Percentiles rank a stretch among this genome's conserved stretches.
Evolutionary conservation across 2,329 filamentous ascomycete genomes (phyloP).

Genomic region (Dactylellina drechsleri): DNA sequence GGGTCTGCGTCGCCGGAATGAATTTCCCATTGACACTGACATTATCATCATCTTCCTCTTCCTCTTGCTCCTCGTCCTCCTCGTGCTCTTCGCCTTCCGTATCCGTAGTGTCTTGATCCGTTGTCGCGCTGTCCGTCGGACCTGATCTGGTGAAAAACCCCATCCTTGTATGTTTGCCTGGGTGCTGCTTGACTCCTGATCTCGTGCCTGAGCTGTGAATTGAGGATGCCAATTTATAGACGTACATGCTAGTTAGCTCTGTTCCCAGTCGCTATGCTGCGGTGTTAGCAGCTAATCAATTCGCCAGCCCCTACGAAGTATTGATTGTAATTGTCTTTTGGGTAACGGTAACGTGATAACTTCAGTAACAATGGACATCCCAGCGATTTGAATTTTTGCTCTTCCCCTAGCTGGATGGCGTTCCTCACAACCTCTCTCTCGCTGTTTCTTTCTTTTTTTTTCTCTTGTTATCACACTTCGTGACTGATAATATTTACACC

Average conservation of each 20-base stretch:
- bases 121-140: neutral
- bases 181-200: slow-evolving; percentile 20
- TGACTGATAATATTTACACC: slow-evolving; percentile 1
- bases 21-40: slow-evolving; percentile 4
- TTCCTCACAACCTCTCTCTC: no score
- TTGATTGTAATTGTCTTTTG: neutral
- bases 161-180: slow-evolving; percentile 30
- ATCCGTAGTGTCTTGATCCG: slow-evolving; percentile 9
- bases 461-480: neutral
- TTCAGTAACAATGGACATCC: no score
- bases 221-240: slow-evolving; percentile 39
- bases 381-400: no score
- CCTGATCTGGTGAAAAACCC: slow-evolving; percentile 27
- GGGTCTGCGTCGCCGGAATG: slow-evolving; percentile 1
- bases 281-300: no score
- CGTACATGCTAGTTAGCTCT: neutral
- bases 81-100: slow-evolving; percentile 14
- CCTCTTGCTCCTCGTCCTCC: slow-evolving; percentile 11
- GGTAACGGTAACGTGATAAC: no score
- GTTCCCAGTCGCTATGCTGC: neutral
- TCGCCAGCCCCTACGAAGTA: neutral
- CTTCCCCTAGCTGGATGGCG: no score
- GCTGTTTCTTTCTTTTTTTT: neutral
- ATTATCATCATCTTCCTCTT: slow-evolving; percentile 1
- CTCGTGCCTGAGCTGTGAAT: slow-evolving; percentile 34